Evolutionary conservation across 2,329 filamentous ascomycete species (phyloP), one percentile per base, ranked within the genome.

Genomic region (Thielaviopsis populi): DNA sequence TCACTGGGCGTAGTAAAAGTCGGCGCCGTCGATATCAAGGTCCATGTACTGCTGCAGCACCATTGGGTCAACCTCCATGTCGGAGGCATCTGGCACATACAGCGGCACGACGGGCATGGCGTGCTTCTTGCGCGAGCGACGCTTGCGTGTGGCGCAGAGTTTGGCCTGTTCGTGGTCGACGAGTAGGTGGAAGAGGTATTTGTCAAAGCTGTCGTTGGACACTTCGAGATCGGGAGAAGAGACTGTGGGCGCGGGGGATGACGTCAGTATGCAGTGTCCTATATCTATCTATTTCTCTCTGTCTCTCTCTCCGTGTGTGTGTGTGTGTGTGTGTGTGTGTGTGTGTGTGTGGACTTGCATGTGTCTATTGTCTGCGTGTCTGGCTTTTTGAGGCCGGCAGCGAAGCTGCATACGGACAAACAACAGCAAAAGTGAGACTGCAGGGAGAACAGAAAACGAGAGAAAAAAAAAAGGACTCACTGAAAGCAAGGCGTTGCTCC

Each of bases 61-160:
- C 22, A 19, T 54, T 27, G 30, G 37, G 30, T 54, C 37, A 24
- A 42, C 24, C 24, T 61, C 37, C 37, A 61, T 41, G 22, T 48
- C 24, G 11, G 43, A 17, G 43, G 41, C 17, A 53, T 40, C 50
- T 2, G 63, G 63, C 15, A 65, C 46, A 37, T 61, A 50, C 3
- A 65, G 43, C 2, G 53, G 33, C 43, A 63, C 46, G 7, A 40
- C 59, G 10, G 54, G 33, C 15, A 19, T 24, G 4, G 53, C 33
- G 40, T 65, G 58, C 43, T 53, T 65, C 64, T 65, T 65, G 33
- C 64, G 61, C 42, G 60, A 63, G 54, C 64, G 64, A 24, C 64
- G 61, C 42, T 54, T 59, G 54, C 64, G 64, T 11, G 41, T 17
- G 15, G 59, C 62, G 46, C 24, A 40, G n/a, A 65, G 61, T 43